Percentiles rank a stretch among this genome's conserved stretches.
These are phyloP conservation scores for Miscanthus sacchariflorus DNA, from an alignment of 202 grass and related monocot species.

Conservation along the genomic window DNA sequence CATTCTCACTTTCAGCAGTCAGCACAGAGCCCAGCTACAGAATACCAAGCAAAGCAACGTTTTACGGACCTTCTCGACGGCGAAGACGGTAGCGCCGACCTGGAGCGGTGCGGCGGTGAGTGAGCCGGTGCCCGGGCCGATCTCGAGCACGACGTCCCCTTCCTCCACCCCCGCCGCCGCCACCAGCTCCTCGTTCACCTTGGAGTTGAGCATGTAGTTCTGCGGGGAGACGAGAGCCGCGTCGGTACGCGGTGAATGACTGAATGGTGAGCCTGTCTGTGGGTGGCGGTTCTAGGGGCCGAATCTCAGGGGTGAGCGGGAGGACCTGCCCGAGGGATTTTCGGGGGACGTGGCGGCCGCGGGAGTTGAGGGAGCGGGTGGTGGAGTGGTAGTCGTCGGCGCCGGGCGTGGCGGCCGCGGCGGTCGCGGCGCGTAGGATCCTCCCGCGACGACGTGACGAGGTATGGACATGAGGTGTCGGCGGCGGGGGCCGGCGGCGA, in stretches of 20 bases:
- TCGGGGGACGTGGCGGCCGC: conserved; percentile 71
- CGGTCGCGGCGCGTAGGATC: not conserved
- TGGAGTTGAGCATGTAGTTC: conserved; percentile 93
- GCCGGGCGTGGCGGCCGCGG: not conserved
- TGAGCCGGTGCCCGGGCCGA: conserved; percentile 84
- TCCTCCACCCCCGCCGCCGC: conserved; percentile 64
- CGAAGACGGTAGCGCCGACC: conserved; percentile 76
- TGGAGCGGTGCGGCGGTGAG: conserved; percentile 75
- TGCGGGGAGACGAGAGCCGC: conserved; percentile 13
- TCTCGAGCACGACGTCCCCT: conserved; percentile 92
- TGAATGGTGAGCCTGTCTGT: not conserved
- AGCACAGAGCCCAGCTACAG: not conserved
- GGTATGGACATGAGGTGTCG: not conserved
- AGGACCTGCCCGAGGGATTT: conserved; percentile 93
- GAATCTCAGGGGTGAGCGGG: not conserved
- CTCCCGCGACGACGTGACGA: not conserved
- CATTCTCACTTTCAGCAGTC: not conserved
- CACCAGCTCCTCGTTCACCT: conserved; percentile 75
- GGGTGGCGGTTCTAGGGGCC: not conserved
- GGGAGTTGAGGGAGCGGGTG: conserved; percentile 81
- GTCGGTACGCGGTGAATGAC: not conserved
- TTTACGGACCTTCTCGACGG: conserved; percentile 76
- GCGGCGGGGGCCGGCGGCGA: conserved; percentile 24
- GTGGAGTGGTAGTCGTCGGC: conserved; percentile 80
- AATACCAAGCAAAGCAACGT: not conserved